Evolutionary conservation across 2,329 filamentous ascomycete genomes (phyloP).

Genomic region (Aspergillus texensis): DNA sequence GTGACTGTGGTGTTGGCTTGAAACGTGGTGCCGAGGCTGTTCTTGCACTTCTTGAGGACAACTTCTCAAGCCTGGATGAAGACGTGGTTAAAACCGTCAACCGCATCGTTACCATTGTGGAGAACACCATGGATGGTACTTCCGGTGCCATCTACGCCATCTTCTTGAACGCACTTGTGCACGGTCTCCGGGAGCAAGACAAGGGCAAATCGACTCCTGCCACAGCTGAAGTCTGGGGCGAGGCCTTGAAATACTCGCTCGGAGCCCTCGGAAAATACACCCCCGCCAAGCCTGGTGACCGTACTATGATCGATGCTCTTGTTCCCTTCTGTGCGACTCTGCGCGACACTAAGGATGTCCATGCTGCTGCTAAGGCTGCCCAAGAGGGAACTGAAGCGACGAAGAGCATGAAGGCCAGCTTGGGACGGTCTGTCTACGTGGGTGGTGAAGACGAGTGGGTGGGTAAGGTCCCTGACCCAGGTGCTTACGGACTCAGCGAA

Average conservation of each 20-base stretch:
- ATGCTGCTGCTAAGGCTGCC: slow-evolving; percentile 74
- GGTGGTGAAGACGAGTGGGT: slow-evolving; percentile 67
- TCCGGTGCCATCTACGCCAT: slow-evolving; percentile 81
- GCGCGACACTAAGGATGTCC: slow-evolving; percentile 64
- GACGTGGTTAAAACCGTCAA: slow-evolving; percentile 64
- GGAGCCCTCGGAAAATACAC: slow-evolving; percentile 79
- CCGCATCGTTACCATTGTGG: slow-evolving; percentile 64
- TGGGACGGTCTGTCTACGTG: slow-evolving; percentile 83
- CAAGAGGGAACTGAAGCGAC: slow-evolving; percentile 77
- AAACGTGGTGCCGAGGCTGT: slow-evolving; percentile 79
- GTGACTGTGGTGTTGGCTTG: slow-evolving; percentile 84
- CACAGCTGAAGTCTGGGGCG: slow-evolving; percentile 60
- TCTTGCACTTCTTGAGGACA: slow-evolving; percentile 45
- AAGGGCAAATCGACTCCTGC: slow-evolving; percentile 48
- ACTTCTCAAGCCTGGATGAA: slow-evolving; percentile 48
- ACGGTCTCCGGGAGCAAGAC: slow-evolving; percentile 63
- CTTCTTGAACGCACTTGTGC: slow-evolving; percentile 82
- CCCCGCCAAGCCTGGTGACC: slow-evolving; percentile 83
- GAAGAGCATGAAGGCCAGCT: slow-evolving; percentile 86
- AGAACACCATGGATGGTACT: slow-evolving; percentile 73
- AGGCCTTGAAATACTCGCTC: slow-evolving; percentile 71
- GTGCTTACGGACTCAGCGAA: slow-evolving; percentile 76
- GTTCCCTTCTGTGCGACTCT: slow-evolving; percentile 82
- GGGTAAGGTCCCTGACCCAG: slow-evolving; percentile 73
- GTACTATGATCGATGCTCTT: slow-evolving; percentile 87